A percentile compares a stretch with the other conserved stretches of the same genome.
Conservation (phyloP, 208 protist genomes). For the Leishmania martiniquensis region DNA sequence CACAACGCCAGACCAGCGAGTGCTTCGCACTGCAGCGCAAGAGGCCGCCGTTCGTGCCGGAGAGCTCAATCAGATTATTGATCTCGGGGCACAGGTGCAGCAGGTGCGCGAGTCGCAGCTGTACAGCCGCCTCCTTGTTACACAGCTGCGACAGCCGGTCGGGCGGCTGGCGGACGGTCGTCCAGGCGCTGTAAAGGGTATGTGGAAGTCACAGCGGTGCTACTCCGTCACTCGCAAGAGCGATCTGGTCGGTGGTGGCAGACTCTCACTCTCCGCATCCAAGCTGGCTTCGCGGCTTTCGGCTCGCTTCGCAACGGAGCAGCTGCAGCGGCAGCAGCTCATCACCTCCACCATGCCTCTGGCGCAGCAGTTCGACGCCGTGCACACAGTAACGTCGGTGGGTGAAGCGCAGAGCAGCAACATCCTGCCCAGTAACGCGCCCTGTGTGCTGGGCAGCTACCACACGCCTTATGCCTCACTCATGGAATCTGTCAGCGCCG, state of each 20-base stretch:
- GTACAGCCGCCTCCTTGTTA: conserved; percentile 60
- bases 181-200: conserved; percentile 23
- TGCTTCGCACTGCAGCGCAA: conserved; percentile 32
- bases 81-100: conserved; percentile 40
- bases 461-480: conserved; percentile 24
- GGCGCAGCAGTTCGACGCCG: not conserved
- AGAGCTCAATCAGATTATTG: conserved; percentile 53
- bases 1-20: conserved; percentile 52
- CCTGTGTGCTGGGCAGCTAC: conserved; percentile 22
- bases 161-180: conserved; percentile 25
- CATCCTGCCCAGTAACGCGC: not conserved
- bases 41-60: conserved; percentile 40
- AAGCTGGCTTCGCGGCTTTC: conserved; percentile 23
- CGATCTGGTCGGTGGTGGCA: not conserved
- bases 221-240: conserved; percentile 18
- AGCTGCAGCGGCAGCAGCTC: conserved; percentile 25
- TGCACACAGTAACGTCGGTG: not conserved
- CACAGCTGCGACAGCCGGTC: conserved; percentile 48
- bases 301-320: conserved; percentile 21
- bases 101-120: conserved; percentile 40
- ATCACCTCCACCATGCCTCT: conserved; percentile 9
- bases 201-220: conserved; percentile 35
- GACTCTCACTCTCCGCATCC: not conserved
- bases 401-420: not conserved
- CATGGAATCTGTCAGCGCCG: conserved; percentile 20